Conservation (phyloP, 139 green algal genomes). For the Picochlorum sp. region DNA sequence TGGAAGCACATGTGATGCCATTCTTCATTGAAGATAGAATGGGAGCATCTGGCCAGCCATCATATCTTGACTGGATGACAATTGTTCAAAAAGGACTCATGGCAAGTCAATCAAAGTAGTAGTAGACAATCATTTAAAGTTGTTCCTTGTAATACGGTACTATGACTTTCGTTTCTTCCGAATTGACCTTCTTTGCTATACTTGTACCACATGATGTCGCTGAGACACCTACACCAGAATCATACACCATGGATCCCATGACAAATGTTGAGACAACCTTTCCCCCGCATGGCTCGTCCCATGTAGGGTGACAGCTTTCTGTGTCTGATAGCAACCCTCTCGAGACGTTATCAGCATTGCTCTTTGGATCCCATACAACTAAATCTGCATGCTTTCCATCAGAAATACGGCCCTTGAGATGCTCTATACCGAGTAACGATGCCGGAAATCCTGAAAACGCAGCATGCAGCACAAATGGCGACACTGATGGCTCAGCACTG, state of each 20-base stretch:
- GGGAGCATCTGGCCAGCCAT: conserved; percentile 7
- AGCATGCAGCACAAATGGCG: conserved; percentile 5
- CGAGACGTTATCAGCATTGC: conserved; percentile 46
- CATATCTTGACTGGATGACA: conserved; percentile 30
- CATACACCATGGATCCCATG: conserved; percentile 50
- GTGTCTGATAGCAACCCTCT: conserved; percentile 44
- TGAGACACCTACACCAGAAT: background rate
- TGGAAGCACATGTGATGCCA: conserved; percentile 65
- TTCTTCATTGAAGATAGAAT: conserved; percentile 80
- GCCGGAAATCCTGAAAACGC: conserved; percentile 44
- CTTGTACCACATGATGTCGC: background rate
- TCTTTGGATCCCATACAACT: conserved; percentile 75
- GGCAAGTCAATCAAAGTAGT: conserved; percentile 3
- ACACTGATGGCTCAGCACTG: background rate
- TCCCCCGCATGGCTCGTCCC: conserved; percentile 40
- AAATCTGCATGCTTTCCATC: conserved; percentile 78
- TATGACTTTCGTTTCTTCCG: background rate
- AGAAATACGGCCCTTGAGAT: conserved; percentile 59
- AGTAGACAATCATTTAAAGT: background rate
- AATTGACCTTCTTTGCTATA: background rate
- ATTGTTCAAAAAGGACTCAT: conserved; percentile 25
- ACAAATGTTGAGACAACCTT: conserved; percentile 67
- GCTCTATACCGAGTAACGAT: conserved; percentile 41
- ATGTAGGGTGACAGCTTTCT: conserved; percentile 70
- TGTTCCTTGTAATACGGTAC: background rate